Conservation (phyloP, 2,329 filamentous ascomycete genomes). For the Colletotrichum lupini region DNA sequence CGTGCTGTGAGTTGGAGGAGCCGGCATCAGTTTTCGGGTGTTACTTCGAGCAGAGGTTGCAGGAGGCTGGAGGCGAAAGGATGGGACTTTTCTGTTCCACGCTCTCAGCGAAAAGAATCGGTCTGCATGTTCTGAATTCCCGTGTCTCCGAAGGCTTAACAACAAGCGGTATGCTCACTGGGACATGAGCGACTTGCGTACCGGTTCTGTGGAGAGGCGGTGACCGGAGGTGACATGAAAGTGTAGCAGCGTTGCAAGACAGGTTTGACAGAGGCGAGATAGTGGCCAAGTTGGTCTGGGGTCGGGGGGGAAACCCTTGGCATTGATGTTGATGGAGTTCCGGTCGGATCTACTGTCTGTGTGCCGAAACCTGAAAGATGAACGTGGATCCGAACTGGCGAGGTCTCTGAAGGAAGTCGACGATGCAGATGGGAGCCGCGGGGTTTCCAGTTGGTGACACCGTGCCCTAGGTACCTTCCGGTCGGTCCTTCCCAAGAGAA, state of each 20-base stretch:
- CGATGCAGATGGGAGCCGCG: not conserved
- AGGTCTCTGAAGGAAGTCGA: not conserved
- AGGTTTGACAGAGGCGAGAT: slow-evolving; percentile 19
- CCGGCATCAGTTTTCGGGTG: not conserved
- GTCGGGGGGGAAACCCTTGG: not conserved
- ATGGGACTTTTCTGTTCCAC: not conserved
- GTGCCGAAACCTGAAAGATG: not conserved
- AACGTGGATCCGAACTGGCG: not conserved
- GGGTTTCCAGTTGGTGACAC: not conserved
- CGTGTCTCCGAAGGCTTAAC: not conserved
- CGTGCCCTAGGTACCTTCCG: not conserved
- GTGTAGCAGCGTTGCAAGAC: slow-evolving; percentile 20
- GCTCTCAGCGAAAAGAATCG: slow-evolving; percentile 8
- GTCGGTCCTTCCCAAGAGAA: not conserved
- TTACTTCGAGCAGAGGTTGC: not conserved
- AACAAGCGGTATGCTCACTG: slow-evolving; percentile 4
- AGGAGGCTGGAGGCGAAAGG: not conserved
- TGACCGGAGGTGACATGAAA: slow-evolving; percentile 29
- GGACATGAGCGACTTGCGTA: not conserved
- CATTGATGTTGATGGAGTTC: not conserved
- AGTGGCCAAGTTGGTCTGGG: slow-evolving; percentile 7
- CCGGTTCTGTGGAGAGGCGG: slow-evolving; percentile 17
- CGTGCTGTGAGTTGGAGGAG: not conserved
- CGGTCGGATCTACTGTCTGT: slow-evolving; percentile 2
- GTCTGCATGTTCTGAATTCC: not conserved